These are phyloP conservation scores for Botrytis elliptica DNA, from an alignment of 2,329 filamentous ascomycete species.

Conservation along the genomic window DNA sequence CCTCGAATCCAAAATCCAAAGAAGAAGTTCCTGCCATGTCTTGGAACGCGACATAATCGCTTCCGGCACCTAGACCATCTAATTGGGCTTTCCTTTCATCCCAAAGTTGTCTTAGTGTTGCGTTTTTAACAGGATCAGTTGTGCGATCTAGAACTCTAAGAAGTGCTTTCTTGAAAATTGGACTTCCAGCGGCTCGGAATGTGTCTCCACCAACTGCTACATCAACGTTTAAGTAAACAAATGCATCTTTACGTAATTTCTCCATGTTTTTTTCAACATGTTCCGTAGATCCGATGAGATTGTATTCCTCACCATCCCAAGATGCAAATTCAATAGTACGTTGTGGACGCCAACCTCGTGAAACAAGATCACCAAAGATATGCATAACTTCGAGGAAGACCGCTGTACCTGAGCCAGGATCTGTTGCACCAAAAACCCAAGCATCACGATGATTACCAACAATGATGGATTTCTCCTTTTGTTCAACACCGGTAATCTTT, in stretches of 20 bases:
- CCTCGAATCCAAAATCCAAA: constrained; percentile 76
- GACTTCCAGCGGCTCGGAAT: constrained; percentile 78
- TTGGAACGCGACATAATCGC: constrained; percentile 89
- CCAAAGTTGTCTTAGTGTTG: constrained; percentile 74
- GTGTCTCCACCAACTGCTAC: constrained; percentile 72
- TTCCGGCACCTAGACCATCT: constrained; percentile 67
- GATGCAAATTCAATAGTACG: constrained; percentile 97
- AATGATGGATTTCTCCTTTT: constrained; percentile 78
- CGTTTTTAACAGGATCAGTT: constrained; percentile 67
- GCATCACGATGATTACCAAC: constrained; percentile 92
- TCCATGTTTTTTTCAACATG: constrained; percentile 85
- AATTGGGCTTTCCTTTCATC: constrained; percentile 61
- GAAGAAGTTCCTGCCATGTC: constrained; percentile 86
- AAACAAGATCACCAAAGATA: constrained; percentile 75
- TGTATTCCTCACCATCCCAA: constrained; percentile 94
- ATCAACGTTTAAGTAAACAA: constrained; percentile 91
- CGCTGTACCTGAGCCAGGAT: constrained; percentile 85
- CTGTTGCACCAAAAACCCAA: constrained; percentile 84
- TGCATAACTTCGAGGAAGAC: constrained; percentile 86
- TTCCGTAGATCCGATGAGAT: constrained; percentile 90
- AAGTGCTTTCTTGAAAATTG: constrained; percentile 72
- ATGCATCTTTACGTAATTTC: constrained; percentile 67
- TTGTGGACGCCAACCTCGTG: constrained; percentile 81
- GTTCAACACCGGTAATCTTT: constrained; percentile 79
- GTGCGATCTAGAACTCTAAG: constrained; percentile 72